Evolutionary conservation across 192 early-diverging fungal genomes (phyloP).

Genomic region (Coemansia sp.): DNA sequence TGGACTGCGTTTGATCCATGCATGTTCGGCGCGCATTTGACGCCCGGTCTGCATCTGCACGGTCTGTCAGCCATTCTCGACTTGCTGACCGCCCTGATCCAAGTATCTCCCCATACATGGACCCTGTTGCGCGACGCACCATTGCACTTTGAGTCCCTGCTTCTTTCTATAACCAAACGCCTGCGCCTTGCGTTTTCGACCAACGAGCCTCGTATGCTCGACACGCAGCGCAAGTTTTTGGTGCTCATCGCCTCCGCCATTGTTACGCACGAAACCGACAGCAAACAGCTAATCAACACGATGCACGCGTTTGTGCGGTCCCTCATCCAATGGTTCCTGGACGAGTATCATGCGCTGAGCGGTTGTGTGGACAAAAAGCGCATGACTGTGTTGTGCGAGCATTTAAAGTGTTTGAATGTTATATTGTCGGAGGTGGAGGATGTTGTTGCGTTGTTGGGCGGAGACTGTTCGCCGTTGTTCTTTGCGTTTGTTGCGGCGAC

Average conservation of each 20-base stretch:
- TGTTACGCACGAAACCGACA: constrained; percentile 33
- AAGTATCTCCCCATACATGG: constrained; percentile 28
- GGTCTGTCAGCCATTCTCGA: constrained; percentile 29
- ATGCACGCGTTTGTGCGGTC: constrained; percentile 23
- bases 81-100: constrained; percentile 26
- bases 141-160: constrained; percentile 19
- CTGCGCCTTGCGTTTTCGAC: constrained; percentile 25
- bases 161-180: constrained; percentile 19
- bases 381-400: constrained; percentile 38
- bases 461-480: constrained; percentile 41
- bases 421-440: constrained; percentile 44
- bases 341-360: constrained; percentile 27
- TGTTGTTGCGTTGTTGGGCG: constrained; percentile 40
- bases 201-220: constrained; percentile 25
- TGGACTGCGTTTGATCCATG: constrained; percentile 27
- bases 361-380: constrained; percentile 3
- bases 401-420: constrained; percentile 42
- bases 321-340: constrained; percentile 41
- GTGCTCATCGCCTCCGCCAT: constrained; percentile 38
- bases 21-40: constrained; percentile 6
- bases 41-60: constrained; percentile 14
- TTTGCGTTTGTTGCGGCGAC: constrained; percentile 51
- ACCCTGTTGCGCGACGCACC: constrained; percentile 10
- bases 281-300: constrained; percentile 22
- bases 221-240: constrained; percentile 31